Evolutionary conservation across 2,329 filamentous ascomycete genomes (phyloP).

Genomic region (Lizonia empirigonia): DNA sequence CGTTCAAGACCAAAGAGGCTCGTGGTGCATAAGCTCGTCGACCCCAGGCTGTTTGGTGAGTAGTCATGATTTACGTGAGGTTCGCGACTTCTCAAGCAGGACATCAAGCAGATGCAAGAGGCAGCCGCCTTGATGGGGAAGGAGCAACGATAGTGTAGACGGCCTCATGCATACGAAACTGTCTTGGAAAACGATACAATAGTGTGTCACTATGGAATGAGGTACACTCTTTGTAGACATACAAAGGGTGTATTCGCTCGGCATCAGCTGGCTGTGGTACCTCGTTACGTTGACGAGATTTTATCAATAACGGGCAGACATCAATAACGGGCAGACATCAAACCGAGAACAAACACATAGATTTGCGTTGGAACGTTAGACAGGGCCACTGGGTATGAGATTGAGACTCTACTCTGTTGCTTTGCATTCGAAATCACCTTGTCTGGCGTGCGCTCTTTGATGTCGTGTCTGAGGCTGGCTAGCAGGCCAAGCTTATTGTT

Average conservation of each 20-base stretch:
- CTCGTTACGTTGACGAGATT: background rate
- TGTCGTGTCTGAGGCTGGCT: conserved; percentile 1
- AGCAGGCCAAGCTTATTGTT: conserved; percentile 5
- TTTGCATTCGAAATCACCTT: too few relatives aligned
- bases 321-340: too few relatives aligned
- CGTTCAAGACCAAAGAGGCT: background rate
- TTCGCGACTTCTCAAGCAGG: too few relatives aligned
- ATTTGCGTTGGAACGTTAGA: too few relatives aligned
- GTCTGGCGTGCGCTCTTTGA: background rate
- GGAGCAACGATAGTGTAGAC: background rate
- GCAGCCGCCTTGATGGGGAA: background rate
- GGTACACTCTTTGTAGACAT: background rate
- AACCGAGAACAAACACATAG: too few relatives aligned
- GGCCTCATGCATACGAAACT: background rate
- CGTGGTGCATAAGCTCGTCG: background rate
- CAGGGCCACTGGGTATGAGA: too few relatives aligned
- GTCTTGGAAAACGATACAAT: background rate
- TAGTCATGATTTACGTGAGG: background rate
- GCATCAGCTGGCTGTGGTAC: background rate
- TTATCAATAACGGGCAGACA: too few relatives aligned
- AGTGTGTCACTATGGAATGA: background rate
- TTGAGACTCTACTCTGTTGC: too few relatives aligned
- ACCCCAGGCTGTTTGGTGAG: background rate
- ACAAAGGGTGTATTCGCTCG: background rate
- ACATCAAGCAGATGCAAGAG: background rate